These are phyloP conservation scores for Colletotrichum siamense DNA, from an alignment of 2,329 filamentous ascomycete genomes.

Conservation along the genomic window DNA sequence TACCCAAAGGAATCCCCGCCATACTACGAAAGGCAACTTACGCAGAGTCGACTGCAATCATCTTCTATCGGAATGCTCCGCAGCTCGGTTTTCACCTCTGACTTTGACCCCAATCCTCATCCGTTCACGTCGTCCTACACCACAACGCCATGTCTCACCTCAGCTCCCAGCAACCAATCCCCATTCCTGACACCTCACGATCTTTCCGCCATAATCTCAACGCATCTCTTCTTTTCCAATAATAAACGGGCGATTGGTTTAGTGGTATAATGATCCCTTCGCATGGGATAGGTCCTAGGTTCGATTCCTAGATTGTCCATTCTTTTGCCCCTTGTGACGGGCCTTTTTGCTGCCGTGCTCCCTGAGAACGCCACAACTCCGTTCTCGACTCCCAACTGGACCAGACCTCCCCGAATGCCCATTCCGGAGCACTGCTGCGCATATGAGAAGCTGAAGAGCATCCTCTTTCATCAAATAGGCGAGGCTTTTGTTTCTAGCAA, in stretches of 20 bases:
- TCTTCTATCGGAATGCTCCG: background rate
- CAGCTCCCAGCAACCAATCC: background rate
- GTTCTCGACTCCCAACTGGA: background rate
- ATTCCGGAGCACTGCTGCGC: background rate
- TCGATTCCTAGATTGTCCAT: background rate
- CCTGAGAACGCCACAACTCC: background rate
- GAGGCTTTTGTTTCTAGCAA: background rate
- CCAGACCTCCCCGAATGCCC: background rate
- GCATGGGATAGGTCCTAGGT: background rate
- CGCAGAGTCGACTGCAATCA: background rate
- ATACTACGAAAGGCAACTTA: background rate
- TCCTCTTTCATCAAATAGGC: background rate
- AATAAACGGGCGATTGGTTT: background rate
- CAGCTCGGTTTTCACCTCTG: background rate
- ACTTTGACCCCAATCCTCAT: background rate
- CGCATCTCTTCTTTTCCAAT: accelerated
- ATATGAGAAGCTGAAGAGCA: too few relatives aligned
- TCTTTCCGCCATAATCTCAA: background rate
- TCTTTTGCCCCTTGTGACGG: background rate
- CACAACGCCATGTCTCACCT: background rate
- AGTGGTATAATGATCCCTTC: background rate
- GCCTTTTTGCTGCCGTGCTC: background rate
- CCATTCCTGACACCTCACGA: background rate
- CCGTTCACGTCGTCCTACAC: background rate
- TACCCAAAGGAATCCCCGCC: background rate